Percentiles rank a stretch among this genome's conserved stretches.
Evolutionary conservation across 495 filamentous ascomycete genomes (phyloP).

Genomic region (Aspergillus biplanus): DNA sequence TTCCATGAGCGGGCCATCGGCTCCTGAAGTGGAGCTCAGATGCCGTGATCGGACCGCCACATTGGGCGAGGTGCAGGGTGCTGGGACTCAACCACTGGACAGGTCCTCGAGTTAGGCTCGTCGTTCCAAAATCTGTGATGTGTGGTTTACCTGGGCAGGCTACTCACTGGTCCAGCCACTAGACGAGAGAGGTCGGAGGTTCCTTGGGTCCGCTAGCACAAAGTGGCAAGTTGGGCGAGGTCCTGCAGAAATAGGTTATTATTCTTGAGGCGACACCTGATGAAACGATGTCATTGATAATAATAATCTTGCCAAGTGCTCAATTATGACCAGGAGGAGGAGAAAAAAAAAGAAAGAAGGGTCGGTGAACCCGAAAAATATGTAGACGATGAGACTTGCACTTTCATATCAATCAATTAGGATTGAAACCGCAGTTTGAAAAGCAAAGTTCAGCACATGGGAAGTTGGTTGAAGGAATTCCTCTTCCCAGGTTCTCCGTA

Average conservation of each 20-base stretch:
- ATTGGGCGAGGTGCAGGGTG: constrained; percentile 31
- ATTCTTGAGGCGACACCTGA: not conserved
- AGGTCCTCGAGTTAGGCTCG: constrained; percentile 3
- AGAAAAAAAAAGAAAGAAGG: not conserved
- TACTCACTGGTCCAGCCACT: constrained; percentile 5
- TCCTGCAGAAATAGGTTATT: constrained; percentile 19
- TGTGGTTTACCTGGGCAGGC: not conserved
- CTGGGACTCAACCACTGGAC: constrained; percentile 16
- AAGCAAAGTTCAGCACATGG: too few species aligned
- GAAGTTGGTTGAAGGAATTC: not conserved
- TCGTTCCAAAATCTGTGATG: constrained; percentile 1
- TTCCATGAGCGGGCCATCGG: constrained; percentile 35
- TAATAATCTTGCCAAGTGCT: not conserved
- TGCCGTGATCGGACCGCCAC: constrained; percentile 36
- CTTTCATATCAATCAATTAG: too few species aligned
- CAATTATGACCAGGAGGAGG: constrained; percentile 5
- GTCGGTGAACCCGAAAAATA: not conserved
- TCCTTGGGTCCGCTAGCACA: constrained; percentile 24
- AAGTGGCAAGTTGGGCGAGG: constrained; percentile 34
- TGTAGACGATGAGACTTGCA: too few species aligned
- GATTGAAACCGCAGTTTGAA: too few species aligned
- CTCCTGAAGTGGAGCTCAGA: constrained; percentile 23
- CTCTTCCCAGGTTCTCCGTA: constrained; percentile 4
- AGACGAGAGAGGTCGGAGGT: constrained; percentile 8
- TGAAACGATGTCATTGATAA: constrained; percentile 3